phyloP scores from a whole-genome alignment of 768 basidiomycete genomes.

The Collybia mongolica region DNA sequence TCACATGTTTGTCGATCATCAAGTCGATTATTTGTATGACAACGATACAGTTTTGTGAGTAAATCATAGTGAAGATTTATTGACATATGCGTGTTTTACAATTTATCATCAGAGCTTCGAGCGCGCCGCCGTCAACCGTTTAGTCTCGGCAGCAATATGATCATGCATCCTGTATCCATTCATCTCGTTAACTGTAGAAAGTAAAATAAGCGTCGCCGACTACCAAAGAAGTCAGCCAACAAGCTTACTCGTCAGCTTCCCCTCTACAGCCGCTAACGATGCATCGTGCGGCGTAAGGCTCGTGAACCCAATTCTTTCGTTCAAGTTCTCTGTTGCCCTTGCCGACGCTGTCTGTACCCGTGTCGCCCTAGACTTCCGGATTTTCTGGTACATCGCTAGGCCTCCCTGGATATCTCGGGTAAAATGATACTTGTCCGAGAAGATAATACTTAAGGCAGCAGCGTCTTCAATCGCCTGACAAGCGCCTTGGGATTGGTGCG shows the following conservation, averaged over 20 bases:
- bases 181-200: conserved; percentile 27
- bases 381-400: conserved; percentile 23
- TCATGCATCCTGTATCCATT: conserved; percentile 29
- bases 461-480: conserved; percentile 31
- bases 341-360: conserved; percentile 25
- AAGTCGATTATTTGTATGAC: no score
- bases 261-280: conserved; percentile 21
- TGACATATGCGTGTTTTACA: background rate
- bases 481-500: conserved; percentile 29
- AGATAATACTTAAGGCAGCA: conserved; percentile 29
- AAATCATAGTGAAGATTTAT: no score
- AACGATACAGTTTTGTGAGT: no score
- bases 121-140: background rate
- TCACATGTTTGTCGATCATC: no score
- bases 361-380: conserved; percentile 29
- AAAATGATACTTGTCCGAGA: conserved; percentile 24
- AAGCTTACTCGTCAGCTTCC: conserved; percentile 24
- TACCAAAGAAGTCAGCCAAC: background rate
- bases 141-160: background rate
- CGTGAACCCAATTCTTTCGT: conserved; percentile 30
- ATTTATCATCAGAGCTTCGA: no score
- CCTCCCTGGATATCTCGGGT: conserved; percentile 21
- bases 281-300: conserved; percentile 25
- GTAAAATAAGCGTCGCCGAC: background rate
- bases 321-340: conserved; percentile 28